Percentiles rank a stretch among this genome's conserved stretches.
phyloP scores from a whole-genome alignment of 148 eudicot species.

The Rhododendron williamsianum region DNA sequence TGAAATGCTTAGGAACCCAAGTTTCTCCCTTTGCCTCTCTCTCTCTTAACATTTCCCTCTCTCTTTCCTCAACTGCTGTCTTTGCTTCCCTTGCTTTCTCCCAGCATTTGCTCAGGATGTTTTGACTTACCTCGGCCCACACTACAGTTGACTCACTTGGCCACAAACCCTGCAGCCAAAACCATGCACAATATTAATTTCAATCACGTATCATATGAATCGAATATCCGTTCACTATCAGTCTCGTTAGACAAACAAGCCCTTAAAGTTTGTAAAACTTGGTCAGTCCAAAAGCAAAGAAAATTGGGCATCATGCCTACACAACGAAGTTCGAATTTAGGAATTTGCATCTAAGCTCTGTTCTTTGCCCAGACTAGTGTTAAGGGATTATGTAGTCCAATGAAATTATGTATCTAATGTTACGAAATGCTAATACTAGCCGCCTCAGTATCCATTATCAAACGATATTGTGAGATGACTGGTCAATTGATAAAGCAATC shows the following conservation, averaged over 20 bases:
- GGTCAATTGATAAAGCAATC: no score
- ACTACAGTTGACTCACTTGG: conserved; percentile 60
- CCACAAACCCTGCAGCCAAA: conserved; percentile 36
- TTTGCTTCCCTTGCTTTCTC: conserved; percentile 76
- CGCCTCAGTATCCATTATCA: no score
- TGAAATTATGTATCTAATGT: no score
- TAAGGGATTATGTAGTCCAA: not conserved
- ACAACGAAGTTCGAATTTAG: not conserved
- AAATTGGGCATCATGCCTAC: not conserved
- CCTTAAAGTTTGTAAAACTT: not conserved
- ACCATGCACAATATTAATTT: not conserved
- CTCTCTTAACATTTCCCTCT: conserved; percentile 45
- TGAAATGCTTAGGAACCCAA: conserved; percentile 69
- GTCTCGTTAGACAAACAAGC: not conserved
- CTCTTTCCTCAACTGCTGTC: conserved; percentile 42
- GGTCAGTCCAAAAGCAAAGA: not conserved
- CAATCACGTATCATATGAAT: not conserved
- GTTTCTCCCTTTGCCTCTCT: conserved; percentile 35
- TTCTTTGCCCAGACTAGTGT: not conserved
- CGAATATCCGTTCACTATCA: not conserved
- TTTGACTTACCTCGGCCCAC: conserved; percentile 68
- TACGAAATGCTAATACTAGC: no score
- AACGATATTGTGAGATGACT: no score
- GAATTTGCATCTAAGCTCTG: not conserved
- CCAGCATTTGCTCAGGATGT: conserved; percentile 58